These are phyloP conservation scores for Stagonosporopsis vannaccii DNA, from an alignment of 2,329 filamentous ascomycete species.

Conservation along the genomic window DNA sequence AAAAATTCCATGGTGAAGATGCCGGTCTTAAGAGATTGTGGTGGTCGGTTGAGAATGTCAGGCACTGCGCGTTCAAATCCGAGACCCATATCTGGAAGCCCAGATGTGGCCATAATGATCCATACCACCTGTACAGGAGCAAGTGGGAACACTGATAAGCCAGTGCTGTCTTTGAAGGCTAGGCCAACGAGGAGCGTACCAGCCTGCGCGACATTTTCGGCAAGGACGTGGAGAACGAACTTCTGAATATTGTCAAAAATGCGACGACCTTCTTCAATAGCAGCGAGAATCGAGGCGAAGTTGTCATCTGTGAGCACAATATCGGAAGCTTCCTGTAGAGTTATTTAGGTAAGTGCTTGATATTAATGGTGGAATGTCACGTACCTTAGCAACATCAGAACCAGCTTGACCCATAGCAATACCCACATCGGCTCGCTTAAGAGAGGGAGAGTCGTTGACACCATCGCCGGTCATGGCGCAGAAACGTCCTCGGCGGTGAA, in stretches of 20 bases:
- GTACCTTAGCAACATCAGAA: constrained; percentile 78
- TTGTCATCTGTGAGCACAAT: constrained; percentile 90
- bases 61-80: constrained; percentile 78
- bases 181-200: constrained; percentile 82
- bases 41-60: constrained; percentile 81
- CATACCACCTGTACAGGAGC: constrained; percentile 87
- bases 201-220: constrained; percentile 84
- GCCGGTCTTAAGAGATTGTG: constrained; percentile 61
- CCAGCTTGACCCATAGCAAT: constrained; percentile 85
- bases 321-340: constrained; percentile 50
- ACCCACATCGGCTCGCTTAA: constrained; percentile 82
- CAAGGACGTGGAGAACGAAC: constrained; percentile 78
- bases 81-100: constrained; percentile 80
- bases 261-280: constrained; percentile 81
- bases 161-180: constrained; percentile 75
- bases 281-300: constrained; percentile 84
- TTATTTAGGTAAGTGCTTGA: not conserved
- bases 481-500: constrained; percentile 77
- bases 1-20: constrained; percentile 51
- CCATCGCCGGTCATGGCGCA: constrained; percentile 91
- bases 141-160: constrained; percentile 83
- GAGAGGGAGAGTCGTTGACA: constrained; percentile 84
- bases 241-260: constrained; percentile 93
- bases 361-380: not conserved
- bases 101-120: constrained; percentile 94